phyloP scores from a whole-genome alignment of 441 rosid genomes.

The Jatropha multifida region DNA sequence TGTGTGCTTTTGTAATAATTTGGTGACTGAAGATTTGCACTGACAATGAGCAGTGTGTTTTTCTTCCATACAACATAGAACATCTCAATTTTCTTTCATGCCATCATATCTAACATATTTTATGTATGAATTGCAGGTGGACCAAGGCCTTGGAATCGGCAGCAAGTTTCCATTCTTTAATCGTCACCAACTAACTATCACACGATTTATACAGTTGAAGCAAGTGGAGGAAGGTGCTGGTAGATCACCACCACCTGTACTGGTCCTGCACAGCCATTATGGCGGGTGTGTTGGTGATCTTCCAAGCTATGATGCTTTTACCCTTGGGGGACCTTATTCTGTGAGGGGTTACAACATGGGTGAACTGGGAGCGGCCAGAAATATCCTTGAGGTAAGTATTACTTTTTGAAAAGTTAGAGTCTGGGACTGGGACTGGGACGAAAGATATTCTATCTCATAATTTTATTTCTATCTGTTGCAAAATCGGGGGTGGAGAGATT shows the following conservation, averaged over 20 bases:
- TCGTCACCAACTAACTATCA: conserved; percentile 85
- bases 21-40: not conserved
- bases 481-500: not conserved
- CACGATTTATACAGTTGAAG: conserved; percentile 75
- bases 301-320: conserved; percentile 95
- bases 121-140: conserved; percentile 56
- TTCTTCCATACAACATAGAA: not conserved
- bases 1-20: not conserved
- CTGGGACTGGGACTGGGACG: not conserved
- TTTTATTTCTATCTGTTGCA: too few relatives aligned
- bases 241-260: conserved; percentile 81
- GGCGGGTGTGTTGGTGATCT: conserved; percentile 98
- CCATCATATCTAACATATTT: not conserved
- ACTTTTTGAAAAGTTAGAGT: not conserved
- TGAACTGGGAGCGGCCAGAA: conserved; percentile 94
- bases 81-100: not conserved
- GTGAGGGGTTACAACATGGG: conserved; percentile 99
- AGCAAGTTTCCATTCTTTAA: conserved; percentile 92
- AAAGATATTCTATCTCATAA: not conserved
- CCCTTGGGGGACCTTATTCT: conserved; percentile 96
- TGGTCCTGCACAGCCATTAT: conserved; percentile 93
- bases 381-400: conserved; percentile 79
- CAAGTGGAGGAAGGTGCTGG: conserved; percentile 83
- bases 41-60: not conserved
- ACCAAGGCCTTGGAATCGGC: conserved; percentile 96